Evolutionary conservation across 164 flowering plant species (phyloP).

Genomic region (Nelumbo lutea): DNA sequence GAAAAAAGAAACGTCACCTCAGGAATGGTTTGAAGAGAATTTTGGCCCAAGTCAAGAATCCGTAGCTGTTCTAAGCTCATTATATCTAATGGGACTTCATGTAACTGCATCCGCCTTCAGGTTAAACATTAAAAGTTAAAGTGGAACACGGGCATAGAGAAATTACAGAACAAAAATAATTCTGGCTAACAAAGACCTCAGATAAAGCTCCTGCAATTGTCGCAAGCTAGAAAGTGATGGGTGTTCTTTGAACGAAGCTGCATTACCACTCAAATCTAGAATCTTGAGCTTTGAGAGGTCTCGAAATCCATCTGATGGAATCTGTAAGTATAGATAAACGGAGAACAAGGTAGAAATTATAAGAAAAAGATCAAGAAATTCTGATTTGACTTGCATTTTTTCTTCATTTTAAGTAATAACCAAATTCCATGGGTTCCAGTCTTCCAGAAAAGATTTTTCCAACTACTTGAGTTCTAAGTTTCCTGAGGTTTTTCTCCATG

Average conservation of each 20-base stretch:
- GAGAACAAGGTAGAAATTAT: background rate
- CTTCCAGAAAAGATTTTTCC: background rate
- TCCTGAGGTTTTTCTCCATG: background rate
- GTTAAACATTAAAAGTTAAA: conserved; percentile 6
- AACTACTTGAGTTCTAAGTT: background rate
- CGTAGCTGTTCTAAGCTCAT: conserved; percentile 47
- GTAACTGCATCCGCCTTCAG: conserved; percentile 62
- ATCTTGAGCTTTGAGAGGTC: conserved; percentile 63
- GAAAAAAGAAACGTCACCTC: conserved; percentile 36
- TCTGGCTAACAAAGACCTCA: conserved; percentile 47
- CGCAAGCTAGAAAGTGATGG: conserved; percentile 58
- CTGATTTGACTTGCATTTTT: background rate
- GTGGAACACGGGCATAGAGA: background rate
- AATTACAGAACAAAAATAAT: background rate
- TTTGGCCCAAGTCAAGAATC: conserved; percentile 88
- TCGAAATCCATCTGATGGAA: conserved; percentile 74
- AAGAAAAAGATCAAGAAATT: background rate
- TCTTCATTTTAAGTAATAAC: background rate
- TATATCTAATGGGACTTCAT: conserved; percentile 62
- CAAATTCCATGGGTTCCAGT: background rate
- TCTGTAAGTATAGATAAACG: conserved; percentile 31
- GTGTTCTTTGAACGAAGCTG: conserved; percentile 48
- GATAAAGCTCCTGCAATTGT: conserved; percentile 79
- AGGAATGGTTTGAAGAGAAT: conserved; percentile 63
- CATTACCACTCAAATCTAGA: conserved; percentile 82